Conservation (phyloP, 495 filamentous ascomycete species). For the Aspergillus bridgeri region DNA sequence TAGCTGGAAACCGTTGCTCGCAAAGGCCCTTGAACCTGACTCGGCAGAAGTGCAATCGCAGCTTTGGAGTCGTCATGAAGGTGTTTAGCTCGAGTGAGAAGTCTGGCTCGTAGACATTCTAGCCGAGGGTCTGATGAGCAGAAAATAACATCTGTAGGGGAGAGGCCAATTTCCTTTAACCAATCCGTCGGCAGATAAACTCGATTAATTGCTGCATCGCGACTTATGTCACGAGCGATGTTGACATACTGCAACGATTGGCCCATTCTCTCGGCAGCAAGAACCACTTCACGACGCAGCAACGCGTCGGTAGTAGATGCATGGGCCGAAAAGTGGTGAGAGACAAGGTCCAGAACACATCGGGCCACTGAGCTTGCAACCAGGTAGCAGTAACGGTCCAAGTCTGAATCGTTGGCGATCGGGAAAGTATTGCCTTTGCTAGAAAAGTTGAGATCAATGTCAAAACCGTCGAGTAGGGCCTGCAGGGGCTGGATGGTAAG, state of each 20-base stretch:
- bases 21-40: slow-evolving; percentile 54
- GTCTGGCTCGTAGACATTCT: slow-evolving; percentile 43
- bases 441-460: slow-evolving; percentile 55
- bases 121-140: slow-evolving; percentile 36
- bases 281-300: slow-evolving; percentile 18
- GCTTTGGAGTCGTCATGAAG: slow-evolving; percentile 46
- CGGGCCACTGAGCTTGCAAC: slow-evolving; percentile 69
- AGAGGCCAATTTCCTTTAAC: slow-evolving; percentile 53
- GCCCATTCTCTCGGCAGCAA: slow-evolving; percentile 58
- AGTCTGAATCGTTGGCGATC: slow-evolving; percentile 50
- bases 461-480: slow-evolving; percentile 58
- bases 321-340: slow-evolving; percentile 38
- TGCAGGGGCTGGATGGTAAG: slow-evolving; percentile 53
- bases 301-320: not conserved
- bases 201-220: slow-evolving; percentile 56
- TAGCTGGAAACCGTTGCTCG: slow-evolving; percentile 68
- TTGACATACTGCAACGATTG: slow-evolving; percentile 68
- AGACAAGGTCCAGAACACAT: slow-evolving; percentile 59
- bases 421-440: slow-evolving; percentile 37
- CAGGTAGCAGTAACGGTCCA: slow-evolving; percentile 53
- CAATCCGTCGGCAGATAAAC: slow-evolving; percentile 62
- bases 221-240: slow-evolving; percentile 63
- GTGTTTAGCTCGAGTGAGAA: slow-evolving; percentile 54
- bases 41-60: slow-evolving; percentile 55
- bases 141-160: slow-evolving; percentile 48